Conservation (phyloP, 148 eudicot species). For the Linanthus parryae region DNA sequence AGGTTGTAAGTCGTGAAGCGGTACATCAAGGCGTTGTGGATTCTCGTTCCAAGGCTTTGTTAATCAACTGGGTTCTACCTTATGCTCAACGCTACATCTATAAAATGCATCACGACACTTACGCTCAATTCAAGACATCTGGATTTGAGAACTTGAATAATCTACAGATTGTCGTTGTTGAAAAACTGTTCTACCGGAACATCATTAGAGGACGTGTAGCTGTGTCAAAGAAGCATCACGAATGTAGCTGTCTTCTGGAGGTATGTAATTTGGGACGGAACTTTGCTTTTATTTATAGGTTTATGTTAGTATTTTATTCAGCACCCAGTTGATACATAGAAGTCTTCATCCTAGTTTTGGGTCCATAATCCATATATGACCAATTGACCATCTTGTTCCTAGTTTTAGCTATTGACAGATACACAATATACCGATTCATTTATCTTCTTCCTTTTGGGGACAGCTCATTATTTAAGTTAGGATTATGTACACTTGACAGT, state of each 20-base stretch:
- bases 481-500: neutral
- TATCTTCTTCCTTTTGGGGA: too few species aligned
- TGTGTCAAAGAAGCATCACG: constrained; percentile 48
- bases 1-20: constrained; percentile 89
- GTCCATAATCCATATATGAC: too few species aligned
- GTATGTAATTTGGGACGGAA: constrained; percentile 40
- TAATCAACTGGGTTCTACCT: constrained; percentile 86
- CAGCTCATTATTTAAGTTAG: too few species aligned
- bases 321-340: too few species aligned
- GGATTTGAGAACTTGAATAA: constrained; percentile 34
- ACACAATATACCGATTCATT: too few species aligned
- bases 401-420: too few species aligned
- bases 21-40: constrained; percentile 61
- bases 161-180: constrained; percentile 59
- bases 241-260: constrained; percentile 80
- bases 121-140: constrained; percentile 57
- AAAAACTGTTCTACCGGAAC: constrained; percentile 64
- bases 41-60: constrained; percentile 42
- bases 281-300: too few species aligned
- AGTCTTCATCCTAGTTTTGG: too few species aligned
- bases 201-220: constrained; percentile 45
- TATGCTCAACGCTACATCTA: constrained; percentile 85
- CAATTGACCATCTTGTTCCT: too few species aligned
- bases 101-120: constrained; percentile 53
- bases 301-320: too few species aligned